Conservation (phyloP, 345 rosid species). For the Melaleuca quinquenervia region DNA sequence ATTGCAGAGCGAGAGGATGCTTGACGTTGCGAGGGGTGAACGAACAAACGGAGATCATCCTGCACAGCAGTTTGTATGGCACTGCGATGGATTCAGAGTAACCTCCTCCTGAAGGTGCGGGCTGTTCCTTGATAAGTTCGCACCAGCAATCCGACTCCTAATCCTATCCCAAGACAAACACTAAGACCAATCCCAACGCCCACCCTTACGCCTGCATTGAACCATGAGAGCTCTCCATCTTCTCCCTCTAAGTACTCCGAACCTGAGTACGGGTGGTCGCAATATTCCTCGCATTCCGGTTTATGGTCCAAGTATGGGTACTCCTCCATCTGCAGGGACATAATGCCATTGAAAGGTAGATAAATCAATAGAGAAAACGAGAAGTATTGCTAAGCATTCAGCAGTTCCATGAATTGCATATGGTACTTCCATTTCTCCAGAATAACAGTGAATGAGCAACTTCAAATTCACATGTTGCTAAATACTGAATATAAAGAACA, state of each 20-base stretch:
- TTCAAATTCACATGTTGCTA: neutral
- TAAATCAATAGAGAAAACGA: neutral
- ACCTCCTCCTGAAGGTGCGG: slow-evolving; percentile 65
- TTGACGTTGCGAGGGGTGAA: neutral
- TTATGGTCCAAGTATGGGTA: slow-evolving; percentile 16
- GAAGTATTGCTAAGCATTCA: neutral
- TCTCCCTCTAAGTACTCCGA: slow-evolving; percentile 36
- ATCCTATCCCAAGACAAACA: slow-evolving; percentile 65
- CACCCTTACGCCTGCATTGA: slow-evolving; percentile 90
- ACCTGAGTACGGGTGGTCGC: slow-evolving; percentile 19
- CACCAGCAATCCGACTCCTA: slow-evolving; percentile 76
- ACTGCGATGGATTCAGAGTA: slow-evolving; percentile 7
- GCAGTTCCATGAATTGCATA: neutral
- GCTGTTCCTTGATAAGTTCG: slow-evolving; percentile 69
- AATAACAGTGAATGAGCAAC: neutral
- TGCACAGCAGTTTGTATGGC: neutral
- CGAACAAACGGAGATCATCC: neutral
- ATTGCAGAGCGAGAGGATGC: neutral
- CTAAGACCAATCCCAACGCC: slow-evolving; percentile 93
- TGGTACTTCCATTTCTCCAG: neutral
- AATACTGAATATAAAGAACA: neutral
- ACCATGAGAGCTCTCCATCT: slow-evolving; percentile 87
- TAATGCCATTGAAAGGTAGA: neutral
- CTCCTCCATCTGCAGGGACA: slow-evolving; percentile 23
- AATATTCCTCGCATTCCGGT: slow-evolving; percentile 19